phyloP scores from a whole-genome alignment of 2,329 filamentous ascomycete genomes.

The Xylariaceae sp. region DNA sequence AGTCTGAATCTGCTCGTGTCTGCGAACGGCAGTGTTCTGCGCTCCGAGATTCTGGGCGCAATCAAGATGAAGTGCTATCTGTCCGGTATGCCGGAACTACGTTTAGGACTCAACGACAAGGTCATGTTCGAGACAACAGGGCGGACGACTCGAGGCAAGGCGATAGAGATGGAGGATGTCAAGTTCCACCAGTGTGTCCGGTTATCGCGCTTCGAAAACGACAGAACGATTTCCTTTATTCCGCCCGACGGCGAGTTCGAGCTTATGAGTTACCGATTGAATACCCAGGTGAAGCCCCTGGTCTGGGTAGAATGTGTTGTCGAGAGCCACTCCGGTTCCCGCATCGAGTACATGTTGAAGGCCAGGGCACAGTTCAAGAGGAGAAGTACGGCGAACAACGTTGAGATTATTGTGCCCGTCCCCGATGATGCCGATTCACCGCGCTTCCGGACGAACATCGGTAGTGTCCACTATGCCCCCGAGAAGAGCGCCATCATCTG shows the following conservation, averaged over 20 bases:
- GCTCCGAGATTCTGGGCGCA: conserved; percentile 92
- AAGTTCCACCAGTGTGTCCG: conserved; percentile 99
- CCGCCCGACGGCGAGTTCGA: conserved; percentile 98
- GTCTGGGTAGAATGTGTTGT: conserved; percentile 99
- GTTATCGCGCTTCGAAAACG: conserved; percentile 93
- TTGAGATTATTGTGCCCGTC: conserved; percentile 95
- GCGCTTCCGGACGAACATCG: conserved; percentile 94
- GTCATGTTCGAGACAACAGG: conserved; percentile 99
- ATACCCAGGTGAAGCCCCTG: conserved; percentile 95
- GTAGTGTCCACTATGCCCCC: conserved; percentile 93
- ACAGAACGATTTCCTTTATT: conserved; percentile 97
- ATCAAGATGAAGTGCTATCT: conserved; percentile 99
- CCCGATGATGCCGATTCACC: conserved; percentile 96
- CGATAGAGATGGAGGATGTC: conserved; percentile 99
- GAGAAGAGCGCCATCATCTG: conserved; percentile 97
- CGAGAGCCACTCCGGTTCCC: conserved; percentile 87
- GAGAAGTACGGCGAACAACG: conserved; percentile 95
- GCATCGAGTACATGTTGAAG: conserved; percentile 99
- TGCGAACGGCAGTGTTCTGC: conserved; percentile 87
- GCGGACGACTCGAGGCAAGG: conserved; percentile 86
- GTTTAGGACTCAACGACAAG: conserved; percentile 94
- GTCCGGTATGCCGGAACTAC: conserved; percentile 94
- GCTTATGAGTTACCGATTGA: conserved; percentile 97
- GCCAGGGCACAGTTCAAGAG: conserved; percentile 97
- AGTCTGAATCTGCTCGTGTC: conserved; percentile 94